These are phyloP conservation scores for Beverwykella pulmonaria DNA, from an alignment of 495 filamentous ascomycete genomes.

Conservation along the genomic window DNA sequence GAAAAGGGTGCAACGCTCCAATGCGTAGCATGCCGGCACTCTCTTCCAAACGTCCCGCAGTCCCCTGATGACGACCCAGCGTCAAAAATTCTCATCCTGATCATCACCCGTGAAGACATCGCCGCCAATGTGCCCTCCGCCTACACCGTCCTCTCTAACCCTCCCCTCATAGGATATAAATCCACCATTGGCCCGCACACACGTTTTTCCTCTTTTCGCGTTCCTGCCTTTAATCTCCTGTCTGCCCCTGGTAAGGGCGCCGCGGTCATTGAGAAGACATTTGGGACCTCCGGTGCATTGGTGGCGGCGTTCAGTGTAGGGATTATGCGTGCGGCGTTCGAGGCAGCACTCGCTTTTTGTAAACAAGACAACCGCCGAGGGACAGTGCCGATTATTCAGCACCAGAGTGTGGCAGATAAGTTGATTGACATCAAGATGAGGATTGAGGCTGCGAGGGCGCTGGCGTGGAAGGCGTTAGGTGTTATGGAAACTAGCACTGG, in stretches of 20 bases:
- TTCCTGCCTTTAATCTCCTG: slow-evolving; percentile 53
- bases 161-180: slow-evolving; percentile 51
- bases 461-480: slow-evolving; percentile 58
- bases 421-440: slow-evolving; percentile 58
- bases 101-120: slow-evolving; percentile 53
- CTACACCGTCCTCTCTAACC: slow-evolving; percentile 51
- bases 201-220: slow-evolving; percentile 52
- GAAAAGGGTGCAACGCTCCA: slow-evolving; percentile 55
- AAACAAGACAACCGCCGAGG: slow-evolving; percentile 51
- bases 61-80: slow-evolving; percentile 40
- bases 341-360: slow-evolving; percentile 55
- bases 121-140: slow-evolving; percentile 46
- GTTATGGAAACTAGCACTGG: slow-evolving; percentile 48
- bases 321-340: slow-evolving; percentile 58
- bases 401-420: slow-evolving; percentile 56
- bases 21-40: slow-evolving; percentile 56
- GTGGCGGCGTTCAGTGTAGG: slow-evolving; percentile 59
- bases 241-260: slow-evolving; percentile 50
- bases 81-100: slow-evolving; percentile 52
- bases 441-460: slow-evolving; percentile 53
- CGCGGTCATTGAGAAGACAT: slow-evolving; percentile 45
- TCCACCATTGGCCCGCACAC: slow-evolving; percentile 53
- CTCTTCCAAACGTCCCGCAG: slow-evolving; percentile 3
- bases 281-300: slow-evolving; percentile 52
- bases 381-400: slow-evolving; percentile 48